Percentiles rank a stretch among this genome's conserved stretches.
These are phyloP conservation scores for Diversispora epigaea DNA, from an alignment of 192 early-diverging fungal species.

Conservation along the genomic window DNA sequence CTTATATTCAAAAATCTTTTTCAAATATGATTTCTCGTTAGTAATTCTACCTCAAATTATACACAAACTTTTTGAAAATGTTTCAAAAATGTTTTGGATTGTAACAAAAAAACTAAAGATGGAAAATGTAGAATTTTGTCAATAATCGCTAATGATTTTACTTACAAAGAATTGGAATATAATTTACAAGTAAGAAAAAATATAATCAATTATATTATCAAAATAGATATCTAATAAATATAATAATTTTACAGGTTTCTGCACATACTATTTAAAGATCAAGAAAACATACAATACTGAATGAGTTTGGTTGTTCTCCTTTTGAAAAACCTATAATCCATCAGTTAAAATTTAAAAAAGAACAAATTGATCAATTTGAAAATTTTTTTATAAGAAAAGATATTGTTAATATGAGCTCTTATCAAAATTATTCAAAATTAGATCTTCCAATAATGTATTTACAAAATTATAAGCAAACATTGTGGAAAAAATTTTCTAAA, in stretches of 20 bases:
- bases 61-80: no score
- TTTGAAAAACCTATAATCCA: not conserved
- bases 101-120: no score
- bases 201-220: no score
- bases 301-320: not conserved
- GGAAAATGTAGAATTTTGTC: no score
- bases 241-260: not conserved
- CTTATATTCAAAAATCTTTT: no score
- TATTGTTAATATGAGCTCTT: constrained; percentile 4
- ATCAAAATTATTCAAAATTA: not conserved
- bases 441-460: not conserved
- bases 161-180: no score
- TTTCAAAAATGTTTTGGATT: no score
- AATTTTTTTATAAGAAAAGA: not conserved
- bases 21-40: no score
- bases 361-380: constrained; percentile 2
- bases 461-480: not conserved
- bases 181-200: no score
- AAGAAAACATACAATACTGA: not conserved
- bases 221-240: no score
- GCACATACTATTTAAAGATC: not conserved
- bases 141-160: no score
- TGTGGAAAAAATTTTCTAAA: constrained; percentile 10
- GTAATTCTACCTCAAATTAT: no score
- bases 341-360: not conserved